Base-by-base conservation (phyloP, 257 asterid species). In the Knoxia roxburghii region DNA sequence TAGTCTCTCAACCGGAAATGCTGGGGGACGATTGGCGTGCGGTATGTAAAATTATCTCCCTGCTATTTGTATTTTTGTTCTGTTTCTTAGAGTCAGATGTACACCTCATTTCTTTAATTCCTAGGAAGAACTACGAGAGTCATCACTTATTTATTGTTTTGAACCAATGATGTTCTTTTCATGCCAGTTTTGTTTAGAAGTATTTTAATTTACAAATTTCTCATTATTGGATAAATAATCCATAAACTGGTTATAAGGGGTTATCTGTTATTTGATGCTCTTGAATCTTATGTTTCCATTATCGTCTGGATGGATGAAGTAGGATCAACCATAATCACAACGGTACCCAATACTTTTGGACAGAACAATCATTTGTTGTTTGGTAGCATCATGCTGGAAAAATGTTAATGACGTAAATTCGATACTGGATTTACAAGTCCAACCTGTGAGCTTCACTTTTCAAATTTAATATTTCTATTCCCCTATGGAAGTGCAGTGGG, bases 1-100 rank as follows among this genome's bases (percentile, higher is more conserved):
- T 69, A 92, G 98, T 68, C 95, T 92, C 57, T 55, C 79, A 69
- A 89, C 98, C 39, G 98, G 98, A 60, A 92, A 92, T 81, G 98
- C 98, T 18, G 98, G 98, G 50, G 98, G 98, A 65, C 83, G 98
- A 74, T 77, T 92, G 84, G 98, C 98, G 29, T 92, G 98, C 63
- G 98, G 98, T 92, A 89, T 61, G 89, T 55, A 37, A 48, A 26
- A 54, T 67, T 52, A 24, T 65, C 32, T 23, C 27, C 27, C 18
- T 0, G 9, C 69, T 65, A 67, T 49, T n/a, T 71, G 52, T 68
- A 11, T 27, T 3, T 2, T 32, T 33, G 45, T 61, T 61, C 26
- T 78, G 29, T 33, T 61, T 39, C 72, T 65, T 23, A 12, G 23
- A 66, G 46, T 37, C 21, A 26, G 15, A 60, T 35, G 8, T 14